A percentile compares a stretch with the other conserved stretches of the same genome.
Evolutionary conservation across 108 stramenopile species (phyloP).

Genomic region (Phaeodactylum tricornutum): DNA sequence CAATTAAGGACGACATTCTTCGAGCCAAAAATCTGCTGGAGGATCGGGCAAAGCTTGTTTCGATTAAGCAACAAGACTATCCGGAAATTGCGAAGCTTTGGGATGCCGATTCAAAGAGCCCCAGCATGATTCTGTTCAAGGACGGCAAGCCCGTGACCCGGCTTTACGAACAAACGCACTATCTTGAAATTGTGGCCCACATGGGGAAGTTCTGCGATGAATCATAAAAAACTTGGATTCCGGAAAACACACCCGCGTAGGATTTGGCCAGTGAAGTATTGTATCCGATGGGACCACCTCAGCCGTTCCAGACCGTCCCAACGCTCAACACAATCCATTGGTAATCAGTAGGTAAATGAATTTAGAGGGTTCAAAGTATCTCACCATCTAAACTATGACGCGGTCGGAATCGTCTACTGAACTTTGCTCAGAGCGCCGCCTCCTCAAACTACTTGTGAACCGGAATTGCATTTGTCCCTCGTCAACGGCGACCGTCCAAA

Average conservation of each 20-base stretch:
- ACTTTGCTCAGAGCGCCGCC: too few species aligned
- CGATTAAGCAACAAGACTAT: slow-evolving; percentile 53
- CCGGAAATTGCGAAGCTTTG: slow-evolving; percentile 46
- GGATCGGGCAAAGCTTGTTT: slow-evolving; percentile 30
- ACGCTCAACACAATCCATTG: too few species aligned
- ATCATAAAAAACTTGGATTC: slow-evolving; percentile 2
- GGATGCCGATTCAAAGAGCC: slow-evolving; percentile 26
- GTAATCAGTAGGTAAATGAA: too few species aligned
- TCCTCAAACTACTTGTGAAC: too few species aligned
- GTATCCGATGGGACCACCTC: too few species aligned
- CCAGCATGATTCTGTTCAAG: slow-evolving; percentile 44
- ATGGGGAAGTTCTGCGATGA: slow-evolving; percentile 28
- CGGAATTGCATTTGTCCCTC: slow-evolving; percentile 45
- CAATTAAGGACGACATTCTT: slow-evolving; percentile 41
- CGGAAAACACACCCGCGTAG: too few species aligned
- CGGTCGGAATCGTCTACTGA: too few species aligned
- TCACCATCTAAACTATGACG: too few species aligned
- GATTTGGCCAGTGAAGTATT: too few species aligned
- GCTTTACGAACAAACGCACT: slow-evolving; percentile 30
- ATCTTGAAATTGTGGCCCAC: slow-evolving; percentile 33
- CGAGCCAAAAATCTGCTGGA: slow-evolving; percentile 26
- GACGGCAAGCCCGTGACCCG: slow-evolving; percentile 34
- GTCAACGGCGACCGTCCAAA: slow-evolving; percentile 51
- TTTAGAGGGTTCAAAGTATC: too few species aligned
- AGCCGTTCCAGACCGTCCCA: too few species aligned